Conservation (phyloP, 108 stramenopile species). For the Chaetoceros tenuissimus region DNA sequence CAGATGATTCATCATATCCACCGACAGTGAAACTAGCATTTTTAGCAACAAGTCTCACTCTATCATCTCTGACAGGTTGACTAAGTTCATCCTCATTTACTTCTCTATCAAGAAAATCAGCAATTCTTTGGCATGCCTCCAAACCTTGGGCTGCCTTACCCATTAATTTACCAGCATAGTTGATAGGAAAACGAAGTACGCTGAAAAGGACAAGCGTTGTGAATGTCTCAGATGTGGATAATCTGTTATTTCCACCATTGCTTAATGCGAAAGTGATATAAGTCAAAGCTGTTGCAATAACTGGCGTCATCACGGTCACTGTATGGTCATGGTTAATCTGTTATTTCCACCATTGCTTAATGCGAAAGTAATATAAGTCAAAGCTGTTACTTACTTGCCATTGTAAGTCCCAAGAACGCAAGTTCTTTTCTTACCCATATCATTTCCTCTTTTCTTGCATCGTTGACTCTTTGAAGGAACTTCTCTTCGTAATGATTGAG, state of each 20-base stretch:
- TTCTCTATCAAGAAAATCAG: conserved; percentile 47
- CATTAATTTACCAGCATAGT: conserved; percentile 63
- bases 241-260: conserved; percentile 40
- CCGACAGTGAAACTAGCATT: conserved; percentile 17
- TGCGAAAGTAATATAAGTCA: conserved; percentile 62
- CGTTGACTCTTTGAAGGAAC: conserved; percentile 38
- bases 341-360: conserved; percentile 38
- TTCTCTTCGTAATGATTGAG: conserved; percentile 69
- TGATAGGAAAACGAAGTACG: conserved; percentile 80
- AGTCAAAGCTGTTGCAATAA: conserved; percentile 58
- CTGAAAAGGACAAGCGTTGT: conserved; percentile 55
- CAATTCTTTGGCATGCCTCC: conserved; percentile 46
- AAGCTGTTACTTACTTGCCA: conserved; percentile 59
- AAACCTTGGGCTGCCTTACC: conserved; percentile 60
- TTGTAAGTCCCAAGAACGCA: conserved; percentile 51
- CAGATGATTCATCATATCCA: background rate
- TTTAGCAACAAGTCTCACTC: background rate
- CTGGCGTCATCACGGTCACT: conserved; percentile 64
- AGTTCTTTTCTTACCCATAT: conserved; percentile 45
- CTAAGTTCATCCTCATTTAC: background rate
- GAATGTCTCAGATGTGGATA: conserved; percentile 70
- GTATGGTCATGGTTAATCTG: too few relatives aligned
- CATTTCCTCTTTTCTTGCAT: conserved; percentile 42
- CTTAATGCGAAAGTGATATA: conserved; percentile 57
- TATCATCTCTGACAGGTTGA: background rate